Evolutionary conservation across 306 rosid genomes (phyloP).

Genomic region (Cercis canadensis): DNA sequence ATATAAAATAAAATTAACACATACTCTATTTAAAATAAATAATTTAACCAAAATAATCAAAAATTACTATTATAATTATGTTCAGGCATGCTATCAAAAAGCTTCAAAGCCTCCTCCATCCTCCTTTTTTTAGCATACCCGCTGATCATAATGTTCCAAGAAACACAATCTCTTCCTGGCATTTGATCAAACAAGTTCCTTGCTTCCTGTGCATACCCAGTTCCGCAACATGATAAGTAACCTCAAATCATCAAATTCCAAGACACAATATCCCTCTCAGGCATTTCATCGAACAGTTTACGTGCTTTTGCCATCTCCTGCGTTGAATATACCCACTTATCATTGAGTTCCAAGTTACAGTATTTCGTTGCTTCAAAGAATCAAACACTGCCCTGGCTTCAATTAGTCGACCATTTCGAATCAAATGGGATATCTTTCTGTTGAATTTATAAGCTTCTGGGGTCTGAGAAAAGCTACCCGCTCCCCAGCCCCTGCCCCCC

Average conservation of each 20-base stretch:
- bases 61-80: too few species aligned
- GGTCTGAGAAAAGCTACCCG: slow-evolving; percentile 17
- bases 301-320: slow-evolving; percentile 52
- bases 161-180: slow-evolving; percentile 50
- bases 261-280: slow-evolving; percentile 45
- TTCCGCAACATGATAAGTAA: slow-evolving; percentile 43
- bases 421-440: slow-evolving; percentile 49
- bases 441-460: slow-evolving; percentile 29
- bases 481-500: too few species aligned
- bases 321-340: slow-evolving; percentile 47
- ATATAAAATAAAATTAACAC: too few species aligned
- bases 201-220: slow-evolving; percentile 44
- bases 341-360: slow-evolving; percentile 50
- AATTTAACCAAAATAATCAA: too few species aligned
- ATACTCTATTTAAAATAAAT: too few species aligned
- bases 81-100: slow-evolving; percentile 46
- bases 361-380: slow-evolving; percentile 38
- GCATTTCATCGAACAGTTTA: slow-evolving; percentile 51
- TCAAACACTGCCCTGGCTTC: slow-evolving; percentile 52
- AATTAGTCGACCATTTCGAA: slow-evolving; percentile 43
- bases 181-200: slow-evolving; percentile 49
- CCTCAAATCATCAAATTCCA: slow-evolving; percentile 54
- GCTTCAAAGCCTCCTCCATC: slow-evolving; percentile 53
- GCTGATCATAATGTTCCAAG: slow-evolving; percentile 57
- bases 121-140: slow-evolving; percentile 54